phyloP scores from a whole-genome alignment of 2,329 filamentous ascomycete genomes.

The Ceratocystiopsis sp. region DNA sequence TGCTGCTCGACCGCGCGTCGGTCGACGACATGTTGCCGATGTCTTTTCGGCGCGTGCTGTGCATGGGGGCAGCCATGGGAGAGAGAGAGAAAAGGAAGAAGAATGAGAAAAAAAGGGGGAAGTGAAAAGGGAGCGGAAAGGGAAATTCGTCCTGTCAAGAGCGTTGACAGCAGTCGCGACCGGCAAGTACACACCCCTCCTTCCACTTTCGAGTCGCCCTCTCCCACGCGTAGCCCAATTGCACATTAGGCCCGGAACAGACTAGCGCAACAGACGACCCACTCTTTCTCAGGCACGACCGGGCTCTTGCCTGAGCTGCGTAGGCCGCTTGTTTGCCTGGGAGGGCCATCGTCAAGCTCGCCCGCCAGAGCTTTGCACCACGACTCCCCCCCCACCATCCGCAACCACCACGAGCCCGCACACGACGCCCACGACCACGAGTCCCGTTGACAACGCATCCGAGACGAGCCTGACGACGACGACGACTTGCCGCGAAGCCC shows the following conservation, averaged over 20 bases:
- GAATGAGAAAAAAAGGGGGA: too few species aligned
- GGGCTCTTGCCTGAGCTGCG: conserved; percentile 6
- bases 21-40: conserved; percentile 23
- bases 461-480: background rate
- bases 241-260: background rate
- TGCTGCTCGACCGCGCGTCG: conserved; percentile 21
- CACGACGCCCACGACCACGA: background rate
- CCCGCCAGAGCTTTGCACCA: conserved; percentile 3
- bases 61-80: background rate
- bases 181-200: too few species aligned
- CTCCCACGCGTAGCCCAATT: too few species aligned
- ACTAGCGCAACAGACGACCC: conserved; percentile 1
- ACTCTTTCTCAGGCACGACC: too few species aligned
- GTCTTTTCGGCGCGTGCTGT: background rate
- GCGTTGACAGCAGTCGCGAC: too few species aligned
- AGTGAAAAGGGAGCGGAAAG: too few species aligned
- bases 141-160: too few species aligned
- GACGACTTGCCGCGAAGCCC: too few species aligned
- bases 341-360: conserved; percentile 1
- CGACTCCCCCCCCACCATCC: background rate
- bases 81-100: too few species aligned
- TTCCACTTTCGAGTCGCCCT: too few species aligned
- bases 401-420: too few species aligned
- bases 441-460: background rate
- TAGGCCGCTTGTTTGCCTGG: conserved; percentile 15